Conservation (phyloP, 495 filamentous ascomycete species). For the Hypoxylon subgilvum region DNA sequence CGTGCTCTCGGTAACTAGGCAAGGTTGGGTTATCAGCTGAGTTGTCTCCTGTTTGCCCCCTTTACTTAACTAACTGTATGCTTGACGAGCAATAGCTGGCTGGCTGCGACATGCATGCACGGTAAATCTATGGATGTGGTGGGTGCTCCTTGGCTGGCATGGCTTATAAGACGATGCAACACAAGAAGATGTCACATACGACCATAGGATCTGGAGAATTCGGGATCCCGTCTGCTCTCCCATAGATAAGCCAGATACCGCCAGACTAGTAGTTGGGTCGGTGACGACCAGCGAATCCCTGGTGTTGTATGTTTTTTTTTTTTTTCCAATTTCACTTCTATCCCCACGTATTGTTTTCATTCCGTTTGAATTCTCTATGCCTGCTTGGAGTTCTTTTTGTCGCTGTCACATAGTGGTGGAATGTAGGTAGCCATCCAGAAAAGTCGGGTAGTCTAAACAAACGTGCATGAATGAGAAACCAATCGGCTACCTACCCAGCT, state of each 20-base stretch:
- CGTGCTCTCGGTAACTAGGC: not conserved
- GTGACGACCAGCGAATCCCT: constrained; percentile 53
- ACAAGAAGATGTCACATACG: not conserved
- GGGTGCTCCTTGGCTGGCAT: too few relatives aligned
- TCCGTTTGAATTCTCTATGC: too few relatives aligned
- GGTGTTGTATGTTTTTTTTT: constrained; percentile 46
- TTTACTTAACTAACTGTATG: too few relatives aligned
- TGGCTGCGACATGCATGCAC: too few relatives aligned
- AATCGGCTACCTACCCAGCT: too few relatives aligned
- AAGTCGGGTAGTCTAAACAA: too few relatives aligned
- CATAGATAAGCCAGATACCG: not conserved
- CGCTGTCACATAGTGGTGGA: too few relatives aligned
- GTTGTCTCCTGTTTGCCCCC: not conserved
- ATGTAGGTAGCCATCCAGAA: too few relatives aligned
- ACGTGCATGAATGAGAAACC: too few relatives aligned
- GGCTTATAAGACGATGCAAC: not conserved
- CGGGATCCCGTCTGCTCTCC: not conserved
- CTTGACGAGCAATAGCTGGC: too few relatives aligned
- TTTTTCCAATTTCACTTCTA: not conserved
- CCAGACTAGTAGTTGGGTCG: constrained; percentile 54
- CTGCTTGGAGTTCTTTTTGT: too few relatives aligned
- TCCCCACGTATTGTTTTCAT: not conserved
- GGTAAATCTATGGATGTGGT: too few relatives aligned
- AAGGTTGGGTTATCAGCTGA: not conserved
- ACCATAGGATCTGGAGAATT: not conserved